These are phyloP conservation scores for Gaultheria prostrata DNA, from an alignment of 148 eudicot species.

Conservation along the genomic window DNA sequence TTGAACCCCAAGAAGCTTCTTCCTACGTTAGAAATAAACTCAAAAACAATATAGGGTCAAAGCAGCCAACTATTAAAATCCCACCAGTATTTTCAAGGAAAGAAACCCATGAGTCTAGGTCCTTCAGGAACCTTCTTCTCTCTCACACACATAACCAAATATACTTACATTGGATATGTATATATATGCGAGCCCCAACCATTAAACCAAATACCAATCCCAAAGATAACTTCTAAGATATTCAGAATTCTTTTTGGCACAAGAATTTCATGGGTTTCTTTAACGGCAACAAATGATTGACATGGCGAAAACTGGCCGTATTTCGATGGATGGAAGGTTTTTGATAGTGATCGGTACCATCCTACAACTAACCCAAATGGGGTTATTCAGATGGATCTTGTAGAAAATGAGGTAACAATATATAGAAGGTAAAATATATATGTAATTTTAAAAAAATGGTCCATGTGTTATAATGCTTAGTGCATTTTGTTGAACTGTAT, in stretches of 20 bases:
- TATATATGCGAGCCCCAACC: background rate
- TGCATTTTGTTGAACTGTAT: background rate
- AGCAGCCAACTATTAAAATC: background rate
- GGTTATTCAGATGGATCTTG: constrained; percentile 60
- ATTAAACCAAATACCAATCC: background rate
- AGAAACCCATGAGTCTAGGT: background rate
- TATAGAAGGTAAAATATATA: background rate
- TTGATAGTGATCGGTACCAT: constrained; percentile 41
- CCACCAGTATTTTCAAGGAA: background rate
- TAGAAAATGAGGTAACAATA: constrained; percentile 44
- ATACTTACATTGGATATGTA: background rate
- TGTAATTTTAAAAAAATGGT: too few relatives aligned
- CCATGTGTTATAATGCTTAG: background rate
- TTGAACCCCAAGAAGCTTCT: background rate
- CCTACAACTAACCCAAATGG: constrained; percentile 36
- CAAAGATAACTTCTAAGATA: background rate
- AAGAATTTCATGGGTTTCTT: constrained; percentile 27
- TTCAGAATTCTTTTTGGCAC: background rate
- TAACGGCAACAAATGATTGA: constrained; percentile 36
- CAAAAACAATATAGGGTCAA: background rate
- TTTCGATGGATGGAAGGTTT: constrained; percentile 60
- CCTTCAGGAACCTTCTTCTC: background rate
- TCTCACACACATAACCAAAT: background rate
- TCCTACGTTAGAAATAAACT: background rate
- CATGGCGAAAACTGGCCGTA: constrained; percentile 51